Conservation (phyloP, 257 asterid species). For the Capsicum rhomboideum region DNA sequence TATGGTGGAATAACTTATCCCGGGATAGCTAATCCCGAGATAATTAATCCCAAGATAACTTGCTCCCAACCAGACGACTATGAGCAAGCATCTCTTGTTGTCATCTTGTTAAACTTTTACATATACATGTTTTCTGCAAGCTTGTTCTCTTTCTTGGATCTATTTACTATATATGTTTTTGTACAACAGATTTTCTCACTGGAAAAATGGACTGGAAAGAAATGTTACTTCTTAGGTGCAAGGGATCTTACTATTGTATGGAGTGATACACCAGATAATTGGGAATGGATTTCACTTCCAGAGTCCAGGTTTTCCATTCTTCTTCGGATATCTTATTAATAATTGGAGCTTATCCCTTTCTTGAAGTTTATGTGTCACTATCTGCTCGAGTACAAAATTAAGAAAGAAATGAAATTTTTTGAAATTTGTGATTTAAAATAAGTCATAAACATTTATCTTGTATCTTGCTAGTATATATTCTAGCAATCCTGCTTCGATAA, state of each 20-base stretch:
- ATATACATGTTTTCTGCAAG: background rate
- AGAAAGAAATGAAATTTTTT: too few relatives aligned
- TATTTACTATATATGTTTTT: background rate
- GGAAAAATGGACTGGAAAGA: constrained; percentile 18
- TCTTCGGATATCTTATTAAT: too few relatives aligned
- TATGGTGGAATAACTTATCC: too few relatives aligned
- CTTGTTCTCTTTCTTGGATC: too few relatives aligned
- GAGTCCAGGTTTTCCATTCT: constrained; percentile 9
- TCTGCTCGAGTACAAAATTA: too few relatives aligned
- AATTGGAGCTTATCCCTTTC: background rate
- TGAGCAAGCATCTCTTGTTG: background rate
- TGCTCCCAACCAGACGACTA: background rate
- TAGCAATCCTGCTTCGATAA: background rate
- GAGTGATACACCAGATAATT: background rate
- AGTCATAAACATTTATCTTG: too few relatives aligned
- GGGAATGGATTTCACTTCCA: constrained; percentile 1
- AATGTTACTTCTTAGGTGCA: constrained; percentile 8
- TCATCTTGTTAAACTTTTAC: background rate
- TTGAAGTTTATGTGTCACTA: background rate
- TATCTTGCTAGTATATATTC: background rate
- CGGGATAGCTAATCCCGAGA: too few relatives aligned
- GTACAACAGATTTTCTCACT: constrained; percentile 8
- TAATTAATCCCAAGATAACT: too few relatives aligned
- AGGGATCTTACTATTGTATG: background rate
- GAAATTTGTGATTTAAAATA: too few relatives aligned